phyloP scores from a whole-genome alignment of 2,329 filamentous ascomycete genomes.

The Helminthosporium solani region DNA sequence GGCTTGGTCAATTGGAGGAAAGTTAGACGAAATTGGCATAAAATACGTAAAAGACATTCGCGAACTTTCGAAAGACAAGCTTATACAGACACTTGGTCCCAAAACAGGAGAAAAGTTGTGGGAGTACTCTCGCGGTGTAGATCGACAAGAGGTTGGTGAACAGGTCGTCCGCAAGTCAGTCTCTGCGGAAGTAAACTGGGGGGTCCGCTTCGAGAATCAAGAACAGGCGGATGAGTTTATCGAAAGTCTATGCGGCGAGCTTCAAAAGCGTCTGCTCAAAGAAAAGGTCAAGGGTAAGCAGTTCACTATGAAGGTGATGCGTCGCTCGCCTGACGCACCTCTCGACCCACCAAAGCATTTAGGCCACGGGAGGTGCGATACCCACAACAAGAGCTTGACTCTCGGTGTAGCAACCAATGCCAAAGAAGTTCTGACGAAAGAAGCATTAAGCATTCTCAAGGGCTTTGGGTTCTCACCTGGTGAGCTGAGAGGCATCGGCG shows the following conservation, averaged over 20 bases:
- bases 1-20: constrained; percentile 84
- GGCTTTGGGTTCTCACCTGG: constrained; percentile 83
- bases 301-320: constrained; percentile 93
- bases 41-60: constrained; percentile 82
- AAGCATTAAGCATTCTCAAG: constrained; percentile 80
- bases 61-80: constrained; percentile 70
- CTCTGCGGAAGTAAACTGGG: constrained; percentile 97
- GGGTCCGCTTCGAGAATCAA: constrained; percentile 89
- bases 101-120: constrained; percentile 91
- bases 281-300: constrained; percentile 85
- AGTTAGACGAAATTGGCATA: constrained; percentile 83
- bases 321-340: constrained; percentile 79
- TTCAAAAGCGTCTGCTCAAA: constrained; percentile 76
- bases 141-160: constrained; percentile 80
- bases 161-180: constrained; percentile 88
- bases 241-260: constrained; percentile 77
- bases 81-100: constrained; percentile 74
- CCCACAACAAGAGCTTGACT: constrained; percentile 81
- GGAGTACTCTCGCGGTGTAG: constrained; percentile 88
- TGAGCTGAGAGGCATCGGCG: constrained; percentile 86
- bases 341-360: constrained; percentile 90
- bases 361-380: constrained; percentile 93
- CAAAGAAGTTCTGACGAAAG: constrained; percentile 69
- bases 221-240: constrained; percentile 94
- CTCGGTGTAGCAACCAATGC: constrained; percentile 85